Evolutionary conservation across 2,329 filamentous ascomycete species (phyloP), one percentile per base, ranked within the genome.

Genomic region (Metarhizium album): DNA sequence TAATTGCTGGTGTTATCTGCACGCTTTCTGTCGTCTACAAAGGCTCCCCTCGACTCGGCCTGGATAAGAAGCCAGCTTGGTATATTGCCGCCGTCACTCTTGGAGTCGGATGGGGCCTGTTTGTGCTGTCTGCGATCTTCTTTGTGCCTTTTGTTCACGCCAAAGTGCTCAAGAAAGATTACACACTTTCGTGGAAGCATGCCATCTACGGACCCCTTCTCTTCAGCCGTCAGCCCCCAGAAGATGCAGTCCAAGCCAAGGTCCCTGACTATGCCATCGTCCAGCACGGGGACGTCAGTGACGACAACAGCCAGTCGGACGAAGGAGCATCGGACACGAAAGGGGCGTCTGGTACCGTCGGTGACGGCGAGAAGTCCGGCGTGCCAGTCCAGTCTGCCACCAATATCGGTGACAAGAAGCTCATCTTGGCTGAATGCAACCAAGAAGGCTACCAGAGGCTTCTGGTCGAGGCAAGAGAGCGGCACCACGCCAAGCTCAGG

Each of bases 1-100:
- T 89, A 51, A 78, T 90, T 53, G 84, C 86, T 51, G 83, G 75
- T 50, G 87, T 83, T 53, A 70, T 90, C 59, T 87, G 84, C 70
- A 86, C 85, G 0, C 74, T 90, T 5, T 87, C 83, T 43, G 82
- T 90, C 59, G 85, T 90, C 58, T 89, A 88, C 77, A 89, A 90
- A 75, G 86, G 86, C 35, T 87, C 85, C 6, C 84, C 86, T 24
- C 82, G 73, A 53, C 76, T 87, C 29, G 75, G 76, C 27, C 71
- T 87, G 22, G 73, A 70, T 70, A 79, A 83, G 67, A 85, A 83
- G 73, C 82, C 85, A 1, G 66, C 67, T 7, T 83, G 78, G 75
- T 88, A 79, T 62, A 79, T 89, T 54, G 83, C 75, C 11, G 69
- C 76, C 16, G 83, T 88, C 55, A 83, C 81, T 18, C 60, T 88